These are phyloP conservation scores for Turnera subulata DNA, from an alignment of 345 rosid genomes.

Conservation along the genomic window DNA sequence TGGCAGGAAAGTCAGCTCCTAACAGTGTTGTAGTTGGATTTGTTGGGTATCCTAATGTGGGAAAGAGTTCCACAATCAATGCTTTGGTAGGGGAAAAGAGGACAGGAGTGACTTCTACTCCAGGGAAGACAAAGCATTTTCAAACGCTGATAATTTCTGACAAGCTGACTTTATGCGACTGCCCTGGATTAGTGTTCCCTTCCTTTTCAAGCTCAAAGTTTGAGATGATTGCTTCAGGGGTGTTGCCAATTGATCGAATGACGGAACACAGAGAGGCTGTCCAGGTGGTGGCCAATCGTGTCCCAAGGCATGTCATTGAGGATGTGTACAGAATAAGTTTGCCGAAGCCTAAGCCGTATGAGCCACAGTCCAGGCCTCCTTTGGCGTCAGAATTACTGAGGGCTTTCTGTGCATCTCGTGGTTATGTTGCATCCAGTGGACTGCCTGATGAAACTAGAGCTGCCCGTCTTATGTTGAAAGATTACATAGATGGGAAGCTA, in stretches of 20 bases:
- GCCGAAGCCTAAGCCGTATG: slow-evolving; percentile 85
- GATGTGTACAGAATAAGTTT: slow-evolving; percentile 64
- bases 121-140: slow-evolving; percentile 95
- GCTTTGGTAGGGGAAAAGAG: slow-evolving; percentile 91
- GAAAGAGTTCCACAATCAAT: slow-evolving; percentile 92
- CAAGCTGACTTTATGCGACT: slow-evolving; percentile 78
- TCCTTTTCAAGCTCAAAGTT: slow-evolving; percentile 88
- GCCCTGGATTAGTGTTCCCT: slow-evolving; percentile 90
- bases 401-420: slow-evolving; percentile 78
- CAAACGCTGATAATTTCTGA: slow-evolving; percentile 81
- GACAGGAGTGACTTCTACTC: slow-evolving; percentile 91
- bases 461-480: slow-evolving; percentile 80
- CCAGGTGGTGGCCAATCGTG: slow-evolving; percentile 77
- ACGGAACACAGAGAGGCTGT: slow-evolving; percentile 87
- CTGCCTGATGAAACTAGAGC: slow-evolving; percentile 90
- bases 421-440: slow-evolving; percentile 87
- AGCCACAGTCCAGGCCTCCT: slow-evolving; percentile 72
- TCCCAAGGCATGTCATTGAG: slow-evolving; percentile 64
- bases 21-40: slow-evolving; percentile 72
- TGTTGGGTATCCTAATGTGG: slow-evolving; percentile 94
- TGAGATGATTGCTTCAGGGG: slow-evolving; percentile 93
- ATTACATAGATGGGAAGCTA: slow-evolving; percentile 76
- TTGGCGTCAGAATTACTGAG: slow-evolving; percentile 67
- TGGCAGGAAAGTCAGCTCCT: slow-evolving; percentile 16
- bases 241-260: slow-evolving; percentile 86